Base-by-base conservation (phyloP, 495 filamentous ascomycete genomes). In the Astrocystis sublimbata region DNA sequence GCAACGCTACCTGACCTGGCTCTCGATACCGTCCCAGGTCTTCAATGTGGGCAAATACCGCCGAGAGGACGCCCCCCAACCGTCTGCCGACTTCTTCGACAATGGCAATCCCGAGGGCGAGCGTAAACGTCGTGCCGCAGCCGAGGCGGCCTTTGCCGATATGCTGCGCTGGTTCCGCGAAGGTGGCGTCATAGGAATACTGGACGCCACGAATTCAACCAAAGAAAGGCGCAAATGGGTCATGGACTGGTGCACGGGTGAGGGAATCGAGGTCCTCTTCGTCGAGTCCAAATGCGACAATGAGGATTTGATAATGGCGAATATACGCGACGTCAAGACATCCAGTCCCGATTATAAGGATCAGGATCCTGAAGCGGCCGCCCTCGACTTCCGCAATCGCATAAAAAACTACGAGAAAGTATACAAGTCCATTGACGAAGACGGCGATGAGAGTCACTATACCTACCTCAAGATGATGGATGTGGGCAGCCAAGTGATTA, bases 31-130 rank as follows among this genome's bases (percentile, higher is more conserved):
- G 30, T 92, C 94, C 49, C 88, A 89, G 67, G 90, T 90, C 65
- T 98, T 98, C 87, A 98, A 98, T 63, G 94, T 98, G 50, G 94
- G 94, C 68, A 89, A 87, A 66, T 98, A 98, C 69, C 92, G 94
- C 54, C 91, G 94, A 63, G 79, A 86, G 63, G 87, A 89, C 64
- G 94, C 91, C 2, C 92, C 94, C 6, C 89, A 91, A 58, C 94
- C 94, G 2, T 80, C 83, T 0, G 94, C 94, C 19, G 88, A 90
- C 67, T 98, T 98, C 82, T 98, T 98, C 75, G 93, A 96, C 68
- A 91, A 83, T 31, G 79, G 82, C 63, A 98, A 98, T 71, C 74
- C 80, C 35, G 92, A 97, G 68, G 94, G 94, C 30, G 94, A 98
- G 78, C 89, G 89, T 46, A 86, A 93, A 76, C 86, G 94, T 41